Evolutionary conservation across 2,329 filamentous ascomycete species (phyloP).

Genomic region (Hymenoscyphus occultus): DNA sequence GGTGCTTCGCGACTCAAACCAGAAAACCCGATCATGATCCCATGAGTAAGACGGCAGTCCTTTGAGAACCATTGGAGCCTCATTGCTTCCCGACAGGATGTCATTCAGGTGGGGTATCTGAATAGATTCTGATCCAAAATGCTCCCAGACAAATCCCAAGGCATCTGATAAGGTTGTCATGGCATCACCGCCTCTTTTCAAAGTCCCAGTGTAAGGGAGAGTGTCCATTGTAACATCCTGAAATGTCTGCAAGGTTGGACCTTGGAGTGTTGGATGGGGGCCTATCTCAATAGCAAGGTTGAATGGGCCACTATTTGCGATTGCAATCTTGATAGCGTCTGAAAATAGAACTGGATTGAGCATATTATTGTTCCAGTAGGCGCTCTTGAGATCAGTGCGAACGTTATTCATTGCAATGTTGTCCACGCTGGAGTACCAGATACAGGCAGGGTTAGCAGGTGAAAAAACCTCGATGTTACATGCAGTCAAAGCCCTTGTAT

Average conservation of each 20-base stretch:
- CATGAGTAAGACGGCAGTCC: constrained; percentile 24
- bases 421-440: constrained; percentile 23
- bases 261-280: constrained; percentile 18
- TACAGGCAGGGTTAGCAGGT: neutral
- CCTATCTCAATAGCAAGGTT: constrained; percentile 22
- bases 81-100: neutral
- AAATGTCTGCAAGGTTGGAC: constrained; percentile 16
- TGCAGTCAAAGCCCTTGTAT: constrained; percentile 17
- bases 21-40: constrained; percentile 21
- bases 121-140: constrained; percentile 10
- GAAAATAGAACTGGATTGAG: constrained; percentile 12
- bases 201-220: constrained; percentile 17
- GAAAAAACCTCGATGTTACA: constrained; percentile 14
- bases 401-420: constrained; percentile 10
- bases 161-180: constrained; percentile 13
- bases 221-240: neutral
- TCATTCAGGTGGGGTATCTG: constrained; percentile 8
- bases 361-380: constrained; percentile 40
- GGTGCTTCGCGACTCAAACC: constrained; percentile 22
- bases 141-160: constrained; percentile 13
- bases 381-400: constrained; percentile 29
- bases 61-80: constrained; percentile 5
- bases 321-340: constrained; percentile 34
- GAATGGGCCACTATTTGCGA: constrained; percentile 13
- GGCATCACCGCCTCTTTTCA: constrained; percentile 10